Evolutionary conservation across 2,329 filamentous ascomycete species (phyloP).

Genomic region (Aspergillus sclerotialis): DNA sequence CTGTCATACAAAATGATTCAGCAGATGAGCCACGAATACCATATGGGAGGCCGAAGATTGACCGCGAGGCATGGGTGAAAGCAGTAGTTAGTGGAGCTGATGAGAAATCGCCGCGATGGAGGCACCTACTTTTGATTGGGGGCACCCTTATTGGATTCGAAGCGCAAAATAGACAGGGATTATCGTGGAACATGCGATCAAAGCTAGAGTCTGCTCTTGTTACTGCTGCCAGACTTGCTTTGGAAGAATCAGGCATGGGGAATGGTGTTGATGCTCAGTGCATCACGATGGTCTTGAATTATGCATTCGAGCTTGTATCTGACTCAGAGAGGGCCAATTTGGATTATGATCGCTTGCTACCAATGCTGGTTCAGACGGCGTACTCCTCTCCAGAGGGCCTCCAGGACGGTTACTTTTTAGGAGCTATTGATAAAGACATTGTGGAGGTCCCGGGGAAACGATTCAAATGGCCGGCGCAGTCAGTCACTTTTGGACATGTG

Average conservation of each 20-base stretch:
- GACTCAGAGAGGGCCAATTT: conserved; percentile 52
- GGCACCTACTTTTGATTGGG: conserved; percentile 72
- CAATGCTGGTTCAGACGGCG: conserved; percentile 60
- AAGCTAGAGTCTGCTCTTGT: conserved; percentile 69
- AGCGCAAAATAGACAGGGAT: conserved; percentile 53
- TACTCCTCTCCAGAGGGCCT: conserved; percentile 67
- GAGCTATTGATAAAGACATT: conserved; percentile 61
- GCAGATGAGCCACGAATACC: conserved; percentile 27
- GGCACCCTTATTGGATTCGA: conserved; percentile 74
- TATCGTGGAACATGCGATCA: conserved; percentile 57
- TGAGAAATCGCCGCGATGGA: conserved; percentile 63
- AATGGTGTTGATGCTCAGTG: conserved; percentile 44
- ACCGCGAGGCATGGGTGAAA: conserved; percentile 51
- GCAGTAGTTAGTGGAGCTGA: conserved; percentile 55
- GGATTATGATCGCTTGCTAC: conserved; percentile 63
- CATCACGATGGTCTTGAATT: conserved; percentile 67
- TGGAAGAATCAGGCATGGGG: conserved; percentile 50
- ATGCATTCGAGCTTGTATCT: conserved; percentile 66
- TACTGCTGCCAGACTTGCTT: conserved; percentile 66
- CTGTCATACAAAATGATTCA: conserved; percentile 43
- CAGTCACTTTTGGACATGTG: conserved; percentile 51
- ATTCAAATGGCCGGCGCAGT: conserved; percentile 60
- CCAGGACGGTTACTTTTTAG: conserved; percentile 67
- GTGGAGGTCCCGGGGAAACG: conserved; percentile 46
- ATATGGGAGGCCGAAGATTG: conserved; percentile 39